Percentiles rank a stretch among this genome's conserved stretches.
Conservation (phyloP, 2,329 filamentous ascomycete genomes). For the Penicillium sp. region DNA sequence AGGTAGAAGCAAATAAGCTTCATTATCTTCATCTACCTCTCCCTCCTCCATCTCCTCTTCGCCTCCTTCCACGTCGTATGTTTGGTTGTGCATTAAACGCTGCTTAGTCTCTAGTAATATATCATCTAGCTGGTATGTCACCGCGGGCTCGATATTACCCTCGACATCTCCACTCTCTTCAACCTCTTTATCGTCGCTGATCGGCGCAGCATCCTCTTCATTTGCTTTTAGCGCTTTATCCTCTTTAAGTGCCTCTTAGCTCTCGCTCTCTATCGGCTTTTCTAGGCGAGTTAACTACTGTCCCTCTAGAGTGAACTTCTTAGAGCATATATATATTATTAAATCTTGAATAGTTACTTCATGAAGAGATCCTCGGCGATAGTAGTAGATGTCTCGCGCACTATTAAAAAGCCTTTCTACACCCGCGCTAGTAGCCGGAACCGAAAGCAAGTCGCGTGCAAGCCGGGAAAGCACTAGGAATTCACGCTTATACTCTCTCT, state of each 20-base stretch:
- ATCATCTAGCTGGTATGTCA: not conserved
- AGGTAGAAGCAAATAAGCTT: not conserved
- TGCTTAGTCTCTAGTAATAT: not conserved
- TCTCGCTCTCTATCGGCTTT: conserved; percentile 10
- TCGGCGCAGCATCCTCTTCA: conserved; percentile 13
- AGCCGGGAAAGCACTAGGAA: no score
- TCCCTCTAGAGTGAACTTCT: conserved; percentile 7
- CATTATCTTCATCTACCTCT: not conserved
- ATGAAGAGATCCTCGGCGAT: conserved; percentile 8
- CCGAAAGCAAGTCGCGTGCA: no score
- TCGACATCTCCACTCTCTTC: not conserved
- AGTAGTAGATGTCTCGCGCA: conserved; percentile 2
- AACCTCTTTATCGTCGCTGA: conserved; percentile 6
- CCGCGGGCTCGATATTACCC: not conserved
- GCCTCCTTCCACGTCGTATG: not conserved
- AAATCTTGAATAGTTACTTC: not conserved
- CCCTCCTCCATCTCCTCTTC: not conserved
- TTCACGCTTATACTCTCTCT: no score
- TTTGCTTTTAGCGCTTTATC: conserved; percentile 1
- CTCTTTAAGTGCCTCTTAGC: conserved; percentile 13
- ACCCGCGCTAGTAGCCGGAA: no score
- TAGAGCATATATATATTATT: not conserved
- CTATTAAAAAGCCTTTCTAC: not conserved
- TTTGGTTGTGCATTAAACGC: not conserved
- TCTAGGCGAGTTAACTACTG: conserved; percentile 14